Evolutionary conservation across 1,284 basidiomycete genomes (phyloP), one percentile per base, ranked within the genome.

Genomic region (Rhizoctonia solani): DNA sequence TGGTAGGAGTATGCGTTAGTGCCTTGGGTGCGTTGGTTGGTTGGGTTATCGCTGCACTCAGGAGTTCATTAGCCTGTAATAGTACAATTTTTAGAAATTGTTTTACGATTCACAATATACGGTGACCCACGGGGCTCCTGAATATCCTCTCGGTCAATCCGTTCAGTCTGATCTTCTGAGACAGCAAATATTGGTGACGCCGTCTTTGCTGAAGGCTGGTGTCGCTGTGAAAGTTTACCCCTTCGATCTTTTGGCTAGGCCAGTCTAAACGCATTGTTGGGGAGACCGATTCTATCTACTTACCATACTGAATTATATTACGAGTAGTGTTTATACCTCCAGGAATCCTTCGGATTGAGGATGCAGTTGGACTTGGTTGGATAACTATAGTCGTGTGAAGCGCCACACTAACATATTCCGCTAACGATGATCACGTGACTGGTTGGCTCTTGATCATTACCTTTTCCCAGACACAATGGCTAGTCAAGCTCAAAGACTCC

Each of bases 31-130:
- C 23, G 9, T 3, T 4, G 3, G 23, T 46, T 14, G 34, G 39
- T 30, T 44, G 30, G 32, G 44, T 69, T 23, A 75, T 72, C 46
- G 78, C 72, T 37, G 74, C 71, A 19, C 76, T 73, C 11, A 85
- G 74, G 54, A 85, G 76, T 3, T 82, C 81, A 68, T 78, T 74
- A 2, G 77, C 82, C 85, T 86, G 70, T n/a, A 9, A 42, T 21
- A 16, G 41, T 44, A 5, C n/a, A 9, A 13, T 30, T 9, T 3
- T 5, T 42, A 29, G 34, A 8, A 16, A 39, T 2, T 16, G 19
- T 16, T 16, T 44, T 21, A 11, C 11, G 4, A 11, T 34, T 16
- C 14, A 42, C 6, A 27, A 3, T 16, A 42, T 9, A 19, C 39
- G 49, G 29, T 16, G 39, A 37, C 6, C 41, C 25, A 32, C n/a